A percentile compares a stretch with the other conserved stretches of the same genome.
Conservation (phyloP, 2,329 filamentous ascomycete genomes). For the Claviceps pazoutovae region DNA sequence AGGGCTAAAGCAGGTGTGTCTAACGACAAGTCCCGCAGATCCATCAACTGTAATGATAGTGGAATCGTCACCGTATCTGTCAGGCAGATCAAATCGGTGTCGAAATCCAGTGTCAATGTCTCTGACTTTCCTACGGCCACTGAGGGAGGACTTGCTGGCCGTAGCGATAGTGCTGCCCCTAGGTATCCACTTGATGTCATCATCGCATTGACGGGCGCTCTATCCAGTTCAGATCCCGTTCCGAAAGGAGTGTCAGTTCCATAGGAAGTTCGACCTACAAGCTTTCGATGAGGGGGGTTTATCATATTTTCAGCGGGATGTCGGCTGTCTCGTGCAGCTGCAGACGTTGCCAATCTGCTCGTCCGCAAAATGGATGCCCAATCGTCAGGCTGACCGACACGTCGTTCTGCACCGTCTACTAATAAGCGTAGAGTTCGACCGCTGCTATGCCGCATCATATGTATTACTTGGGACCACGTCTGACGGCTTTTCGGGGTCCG, state of each 20-base stretch:
- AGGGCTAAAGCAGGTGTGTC: not conserved
- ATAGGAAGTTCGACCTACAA: not conserved
- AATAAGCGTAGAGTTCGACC: conserved; percentile 13
- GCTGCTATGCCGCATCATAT: conserved; percentile 25
- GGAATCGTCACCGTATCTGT: not conserved
- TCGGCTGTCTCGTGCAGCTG: not conserved
- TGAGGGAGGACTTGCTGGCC: not conserved
- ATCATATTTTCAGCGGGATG: not conserved
- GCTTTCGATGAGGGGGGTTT: not conserved
- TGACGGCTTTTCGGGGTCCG: conserved; percentile 24
- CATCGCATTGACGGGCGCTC: not conserved
- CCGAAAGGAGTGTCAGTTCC: not conserved
- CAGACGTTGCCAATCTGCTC: conserved; percentile 1
- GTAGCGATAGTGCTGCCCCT: no score
- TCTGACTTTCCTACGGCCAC: not conserved
- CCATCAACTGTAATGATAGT: not conserved
- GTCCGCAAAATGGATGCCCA: conserved; percentile 26
- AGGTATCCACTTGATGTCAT: not conserved
- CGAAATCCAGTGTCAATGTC: not conserved
- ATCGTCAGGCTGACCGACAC: conserved; percentile 37
- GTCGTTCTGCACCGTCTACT: conserved; percentile 38
- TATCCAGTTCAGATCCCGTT: not conserved
- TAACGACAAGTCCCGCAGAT: not conserved
- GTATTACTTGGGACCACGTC: conserved; percentile 28
- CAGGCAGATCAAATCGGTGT: not conserved